phyloP scores from a whole-genome alignment of 495 filamentous ascomycete genomes.

The Pseudotulostoma volvatum region DNA sequence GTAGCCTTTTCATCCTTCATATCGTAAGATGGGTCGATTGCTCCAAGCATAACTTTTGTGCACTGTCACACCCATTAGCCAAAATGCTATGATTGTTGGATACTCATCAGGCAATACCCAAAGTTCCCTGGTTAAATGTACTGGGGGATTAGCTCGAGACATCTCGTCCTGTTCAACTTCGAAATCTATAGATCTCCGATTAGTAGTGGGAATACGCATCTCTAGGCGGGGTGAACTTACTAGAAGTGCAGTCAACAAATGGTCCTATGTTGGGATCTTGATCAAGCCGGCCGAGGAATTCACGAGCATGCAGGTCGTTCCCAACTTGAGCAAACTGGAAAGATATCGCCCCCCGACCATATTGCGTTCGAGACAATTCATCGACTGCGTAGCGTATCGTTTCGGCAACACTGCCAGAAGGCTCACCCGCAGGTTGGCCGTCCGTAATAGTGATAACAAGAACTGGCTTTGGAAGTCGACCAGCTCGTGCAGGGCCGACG shows the following conservation, averaged over 20 bases:
- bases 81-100: neutral
- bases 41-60: slow-evolving; percentile 54
- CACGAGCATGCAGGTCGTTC: slow-evolving; percentile 46
- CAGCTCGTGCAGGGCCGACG: slow-evolving; percentile 29
- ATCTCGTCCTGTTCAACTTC: slow-evolving; percentile 52
- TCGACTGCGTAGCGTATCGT: slow-evolving; percentile 31
- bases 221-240: slow-evolving; percentile 29
- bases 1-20: slow-evolving; percentile 43
- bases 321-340: slow-evolving; percentile 67
- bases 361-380: slow-evolving; percentile 28
- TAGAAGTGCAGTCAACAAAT: slow-evolving; percentile 57
- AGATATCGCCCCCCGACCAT: slow-evolving; percentile 36
- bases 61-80: slow-evolving; percentile 20
- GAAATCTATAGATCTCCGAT: slow-evolving; percentile 31
- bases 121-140: slow-evolving; percentile 46
- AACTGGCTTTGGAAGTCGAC: slow-evolving; percentile 44
- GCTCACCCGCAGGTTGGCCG: slow-evolving; percentile 44
- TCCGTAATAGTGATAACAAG: slow-evolving; percentile 59
- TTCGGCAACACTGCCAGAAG: slow-evolving; percentile 31
- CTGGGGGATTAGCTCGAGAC: slow-evolving; percentile 35
- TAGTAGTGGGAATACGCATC: slow-evolving; percentile 8
- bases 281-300: slow-evolving; percentile 46
- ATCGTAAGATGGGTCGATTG: slow-evolving; percentile 50
- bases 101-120: no score
- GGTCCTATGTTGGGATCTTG: slow-evolving; percentile 44